Evolutionary conservation across 2,329 filamentous ascomycete genomes (phyloP).

Genomic region (Trichoderma breve): DNA sequence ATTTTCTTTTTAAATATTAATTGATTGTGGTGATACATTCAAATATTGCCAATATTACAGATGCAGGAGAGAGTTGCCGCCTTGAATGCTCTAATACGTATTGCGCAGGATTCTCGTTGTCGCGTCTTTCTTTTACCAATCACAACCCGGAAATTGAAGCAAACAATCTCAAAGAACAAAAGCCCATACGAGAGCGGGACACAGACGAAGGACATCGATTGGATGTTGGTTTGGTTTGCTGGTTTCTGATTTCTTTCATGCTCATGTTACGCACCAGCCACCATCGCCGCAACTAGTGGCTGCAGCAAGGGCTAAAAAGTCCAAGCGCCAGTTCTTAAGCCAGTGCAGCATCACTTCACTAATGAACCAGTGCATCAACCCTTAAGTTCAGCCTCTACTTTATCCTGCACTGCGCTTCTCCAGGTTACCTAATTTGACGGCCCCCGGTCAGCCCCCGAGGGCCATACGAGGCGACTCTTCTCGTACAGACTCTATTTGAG

Average conservation of each 20-base stretch:
- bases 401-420: not conserved
- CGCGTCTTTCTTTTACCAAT: not conserved
- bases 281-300: constrained; percentile 1
- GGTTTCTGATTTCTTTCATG: not conserved
- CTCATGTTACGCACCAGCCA: constrained; percentile 7
- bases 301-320: not conserved
- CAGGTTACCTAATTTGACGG: not conserved
- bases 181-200: not conserved
- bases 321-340: not conserved
- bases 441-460: not conserved
- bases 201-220: not conserved
- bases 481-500: not conserved
- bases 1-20: not conserved
- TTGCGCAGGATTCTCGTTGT: not conserved
- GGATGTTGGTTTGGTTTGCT: not conserved
- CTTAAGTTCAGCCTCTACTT: not conserved
- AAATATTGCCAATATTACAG: not conserved
- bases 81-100: not conserved
- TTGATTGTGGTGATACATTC: not conserved
- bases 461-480: not conserved
- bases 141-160: not conserved
- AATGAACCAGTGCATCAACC: not conserved
- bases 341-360: constrained; percentile 1
- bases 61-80: not conserved
- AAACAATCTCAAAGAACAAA: not conserved